Evolutionary conservation across 2,329 filamentous ascomycete species (phyloP).

Genomic region (Polytolypa hystricis): DNA sequence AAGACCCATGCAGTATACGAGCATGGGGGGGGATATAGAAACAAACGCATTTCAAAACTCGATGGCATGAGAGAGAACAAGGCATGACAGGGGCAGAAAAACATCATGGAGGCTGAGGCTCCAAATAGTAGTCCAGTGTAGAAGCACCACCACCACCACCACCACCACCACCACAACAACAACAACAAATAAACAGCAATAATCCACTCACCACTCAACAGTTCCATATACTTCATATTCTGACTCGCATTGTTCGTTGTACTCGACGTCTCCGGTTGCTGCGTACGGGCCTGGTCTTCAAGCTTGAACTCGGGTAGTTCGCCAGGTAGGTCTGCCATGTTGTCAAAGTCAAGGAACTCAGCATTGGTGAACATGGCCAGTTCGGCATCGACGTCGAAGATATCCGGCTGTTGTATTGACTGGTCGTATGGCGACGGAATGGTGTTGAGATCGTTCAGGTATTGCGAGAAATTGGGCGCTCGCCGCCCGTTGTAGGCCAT

Average conservation of each 20-base stretch:
- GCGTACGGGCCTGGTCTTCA: slow-evolving; percentile 11
- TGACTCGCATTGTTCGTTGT: slow-evolving; percentile 7
- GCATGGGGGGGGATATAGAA: not conserved
- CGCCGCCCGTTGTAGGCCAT: slow-evolving; percentile 70
- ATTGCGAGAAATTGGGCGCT: slow-evolving; percentile 79
- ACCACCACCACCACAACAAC: no score
- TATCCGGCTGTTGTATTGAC: slow-evolving; percentile 43
- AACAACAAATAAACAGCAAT: slow-evolving; percentile 1
- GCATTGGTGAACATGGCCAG: slow-evolving; percentile 72
- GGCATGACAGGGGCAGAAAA: not conserved
- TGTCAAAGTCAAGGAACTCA: slow-evolving; percentile 69
- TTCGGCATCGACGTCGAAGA: slow-evolving; percentile 57
- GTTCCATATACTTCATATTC: slow-evolving; percentile 31
- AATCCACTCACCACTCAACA: slow-evolving; percentile 30
- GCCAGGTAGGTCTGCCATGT: slow-evolving; percentile 16
- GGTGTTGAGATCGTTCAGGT: slow-evolving; percentile 74
- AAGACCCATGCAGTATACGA: no score
- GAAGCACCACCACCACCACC: no score
- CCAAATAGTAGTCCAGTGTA: no score
- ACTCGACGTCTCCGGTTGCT: slow-evolving; percentile 12
- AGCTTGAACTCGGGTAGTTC: slow-evolving; percentile 18
- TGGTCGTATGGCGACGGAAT: slow-evolving; percentile 54
- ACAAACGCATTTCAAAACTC: not conserved
- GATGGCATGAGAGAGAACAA: not conserved
- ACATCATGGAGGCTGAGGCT: not conserved